Evolutionary conservation across 163 green algal genomes (phyloP).

Genomic region (Coccomyxa subellipsoidea): DNA sequence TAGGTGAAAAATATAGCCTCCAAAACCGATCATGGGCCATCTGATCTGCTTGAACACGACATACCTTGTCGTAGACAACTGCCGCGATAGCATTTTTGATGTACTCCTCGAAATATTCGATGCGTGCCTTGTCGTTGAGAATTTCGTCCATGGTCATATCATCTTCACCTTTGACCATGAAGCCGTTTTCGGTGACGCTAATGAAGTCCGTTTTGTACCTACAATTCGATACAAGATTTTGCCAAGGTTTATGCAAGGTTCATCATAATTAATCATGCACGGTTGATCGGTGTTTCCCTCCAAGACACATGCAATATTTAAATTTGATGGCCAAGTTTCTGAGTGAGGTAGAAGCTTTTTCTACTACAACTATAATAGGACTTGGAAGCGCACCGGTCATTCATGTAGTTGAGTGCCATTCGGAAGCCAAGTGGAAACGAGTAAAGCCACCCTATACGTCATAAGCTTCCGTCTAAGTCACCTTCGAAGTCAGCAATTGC

Average conservation of each 20-base stretch:
- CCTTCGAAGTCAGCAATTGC: too few species aligned
- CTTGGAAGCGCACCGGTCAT: neutral
- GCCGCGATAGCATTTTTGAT: neutral
- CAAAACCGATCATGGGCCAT: too few species aligned
- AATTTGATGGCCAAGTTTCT: too few species aligned
- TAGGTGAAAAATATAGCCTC: too few species aligned
- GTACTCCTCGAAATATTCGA: constrained; percentile 33
- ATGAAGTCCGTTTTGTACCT: constrained; percentile 14
- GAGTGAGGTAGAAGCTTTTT: too few species aligned
- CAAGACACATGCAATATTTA: neutral
- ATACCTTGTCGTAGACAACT: neutral
- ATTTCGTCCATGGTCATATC: neutral
- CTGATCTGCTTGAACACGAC: too few species aligned
- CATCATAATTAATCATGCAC: neutral
- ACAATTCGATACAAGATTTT: neutral
- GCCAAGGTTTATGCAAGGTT: neutral
- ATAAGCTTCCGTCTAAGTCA: too few species aligned
- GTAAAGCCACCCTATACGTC: neutral
- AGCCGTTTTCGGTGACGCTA: constrained; percentile 60
- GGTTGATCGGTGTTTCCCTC: neutral
- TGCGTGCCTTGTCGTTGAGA: constrained; percentile 36
- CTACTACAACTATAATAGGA: neutral
- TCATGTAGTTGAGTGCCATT: constrained; percentile 38
- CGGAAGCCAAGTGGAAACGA: constrained; percentile 42
- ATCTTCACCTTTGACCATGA: constrained; percentile 30